A percentile compares a stretch with the other conserved stretches of the same genome.
Conservation (phyloP, 164 flowering plant species). For the Berberis vulgaris region DNA sequence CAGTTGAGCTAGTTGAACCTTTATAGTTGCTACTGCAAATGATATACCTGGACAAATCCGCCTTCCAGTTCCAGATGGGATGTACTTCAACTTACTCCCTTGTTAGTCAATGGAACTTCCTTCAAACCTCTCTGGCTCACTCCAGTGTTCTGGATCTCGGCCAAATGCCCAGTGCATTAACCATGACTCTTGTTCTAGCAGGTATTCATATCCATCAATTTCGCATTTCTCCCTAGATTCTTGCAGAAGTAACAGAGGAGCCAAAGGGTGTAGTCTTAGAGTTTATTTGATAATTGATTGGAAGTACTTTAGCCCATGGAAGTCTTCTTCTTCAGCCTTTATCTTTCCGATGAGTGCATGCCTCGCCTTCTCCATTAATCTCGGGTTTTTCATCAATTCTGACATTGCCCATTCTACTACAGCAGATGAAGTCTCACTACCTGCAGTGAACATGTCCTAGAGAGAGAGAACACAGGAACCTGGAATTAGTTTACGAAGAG, state of each 20-base stretch:
- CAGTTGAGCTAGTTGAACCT: no score
- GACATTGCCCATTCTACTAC: background rate
- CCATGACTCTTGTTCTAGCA: no score
- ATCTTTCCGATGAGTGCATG: background rate
- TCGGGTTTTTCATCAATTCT: background rate
- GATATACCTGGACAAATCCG: no score
- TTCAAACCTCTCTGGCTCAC: background rate
- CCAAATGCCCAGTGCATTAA: background rate
- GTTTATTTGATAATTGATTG: no score
- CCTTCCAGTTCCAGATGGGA: no score
- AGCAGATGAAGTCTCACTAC: background rate
- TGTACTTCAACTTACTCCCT: no score
- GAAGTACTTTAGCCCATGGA: no score
- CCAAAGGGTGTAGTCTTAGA: background rate
- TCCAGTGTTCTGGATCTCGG: background rate
- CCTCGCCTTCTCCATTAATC: background rate
- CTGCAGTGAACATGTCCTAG: background rate
- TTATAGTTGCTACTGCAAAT: no score
- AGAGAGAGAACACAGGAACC: background rate
- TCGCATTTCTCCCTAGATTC: no score
- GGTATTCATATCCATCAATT: background rate
- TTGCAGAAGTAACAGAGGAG: no score
- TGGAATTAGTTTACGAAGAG: background rate
- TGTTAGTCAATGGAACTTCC: no score
- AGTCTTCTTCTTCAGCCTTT: background rate